phyloP scores from a whole-genome alignment of 2,329 filamentous ascomycete genomes.

The Metarhizium guizhouense region DNA sequence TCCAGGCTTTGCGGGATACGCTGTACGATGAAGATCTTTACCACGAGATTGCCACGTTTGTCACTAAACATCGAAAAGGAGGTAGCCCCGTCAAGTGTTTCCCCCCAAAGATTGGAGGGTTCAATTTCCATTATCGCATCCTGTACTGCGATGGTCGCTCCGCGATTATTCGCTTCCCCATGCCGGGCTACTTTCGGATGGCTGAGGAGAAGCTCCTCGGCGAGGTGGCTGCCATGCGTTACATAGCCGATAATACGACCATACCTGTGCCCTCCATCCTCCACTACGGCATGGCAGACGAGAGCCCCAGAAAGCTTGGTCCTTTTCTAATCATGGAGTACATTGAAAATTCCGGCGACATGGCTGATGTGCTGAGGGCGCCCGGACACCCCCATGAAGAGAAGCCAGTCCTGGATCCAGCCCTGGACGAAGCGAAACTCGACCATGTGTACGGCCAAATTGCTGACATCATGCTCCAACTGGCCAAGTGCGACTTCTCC shows the following conservation, averaged over 20 bases:
- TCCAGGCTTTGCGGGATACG: background rate
- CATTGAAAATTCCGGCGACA: background rate
- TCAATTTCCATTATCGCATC: background rate
- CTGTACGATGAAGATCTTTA: constrained; percentile 1
- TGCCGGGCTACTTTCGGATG: background rate
- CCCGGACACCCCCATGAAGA: background rate
- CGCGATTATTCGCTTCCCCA: background rate
- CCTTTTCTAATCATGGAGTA: background rate
- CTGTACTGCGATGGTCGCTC: background rate
- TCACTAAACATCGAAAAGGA: constrained; percentile 2
- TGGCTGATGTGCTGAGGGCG: background rate
- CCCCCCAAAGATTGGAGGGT: background rate
- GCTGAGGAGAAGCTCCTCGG: background rate
- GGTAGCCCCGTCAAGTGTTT: constrained; percentile 7
- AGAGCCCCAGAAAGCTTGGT: background rate
- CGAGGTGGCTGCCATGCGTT: background rate
- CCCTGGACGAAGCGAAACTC: background rate
- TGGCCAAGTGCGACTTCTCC: background rate
- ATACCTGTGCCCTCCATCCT: background rate
- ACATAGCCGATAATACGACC: background rate
- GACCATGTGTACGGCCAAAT: background rate
- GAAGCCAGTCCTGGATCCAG: background rate
- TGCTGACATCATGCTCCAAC: background rate
- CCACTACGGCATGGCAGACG: background rate
- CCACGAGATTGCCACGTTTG: background rate